Percentiles rank a stretch among this genome's conserved stretches.
phyloP scores from a whole-genome alignment of 2,329 filamentous ascomycete species.

The Paraphaeosphaeria sporulosa region DNA sequence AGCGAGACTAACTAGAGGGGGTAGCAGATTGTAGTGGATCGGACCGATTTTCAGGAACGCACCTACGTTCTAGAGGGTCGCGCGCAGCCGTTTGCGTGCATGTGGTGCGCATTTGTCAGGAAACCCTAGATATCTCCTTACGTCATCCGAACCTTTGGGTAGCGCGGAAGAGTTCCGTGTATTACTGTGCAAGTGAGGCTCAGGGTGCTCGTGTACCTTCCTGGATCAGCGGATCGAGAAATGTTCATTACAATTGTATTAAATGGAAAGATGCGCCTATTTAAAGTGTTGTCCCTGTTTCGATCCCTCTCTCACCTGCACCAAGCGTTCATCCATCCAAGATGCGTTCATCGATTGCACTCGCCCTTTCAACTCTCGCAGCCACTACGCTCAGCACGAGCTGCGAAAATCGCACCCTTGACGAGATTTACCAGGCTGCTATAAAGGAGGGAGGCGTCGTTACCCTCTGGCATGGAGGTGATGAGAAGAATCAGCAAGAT shows the following conservation, averaged over 20 bases:
- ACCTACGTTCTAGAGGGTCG: neutral
- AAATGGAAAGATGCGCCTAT: neutral
- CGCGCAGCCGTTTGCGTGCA: neutral
- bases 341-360: neutral
- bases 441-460: conserved; percentile 57
- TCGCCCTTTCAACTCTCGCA: conserved; percentile 1
- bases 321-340: neutral
- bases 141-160: neutral
- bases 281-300: neutral
- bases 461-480: conserved; percentile 60
- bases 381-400: neutral
- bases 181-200: neutral
- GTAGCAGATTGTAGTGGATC: neutral
- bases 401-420: conserved; percentile 57
- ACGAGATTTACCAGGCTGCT: conserved; percentile 60
- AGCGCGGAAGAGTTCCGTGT: neutral
- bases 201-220: neutral
- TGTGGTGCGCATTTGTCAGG: neutral
- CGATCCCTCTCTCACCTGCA: neutral
- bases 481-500: conserved; percentile 53
- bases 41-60: neutral
- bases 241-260: neutral
- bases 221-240: neutral
- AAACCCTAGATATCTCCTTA: neutral
- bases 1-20: neutral